Evolutionary conservation across 2,329 filamentous ascomycete species (phyloP).

Genomic region (Sclerotinia subarctica): DNA sequence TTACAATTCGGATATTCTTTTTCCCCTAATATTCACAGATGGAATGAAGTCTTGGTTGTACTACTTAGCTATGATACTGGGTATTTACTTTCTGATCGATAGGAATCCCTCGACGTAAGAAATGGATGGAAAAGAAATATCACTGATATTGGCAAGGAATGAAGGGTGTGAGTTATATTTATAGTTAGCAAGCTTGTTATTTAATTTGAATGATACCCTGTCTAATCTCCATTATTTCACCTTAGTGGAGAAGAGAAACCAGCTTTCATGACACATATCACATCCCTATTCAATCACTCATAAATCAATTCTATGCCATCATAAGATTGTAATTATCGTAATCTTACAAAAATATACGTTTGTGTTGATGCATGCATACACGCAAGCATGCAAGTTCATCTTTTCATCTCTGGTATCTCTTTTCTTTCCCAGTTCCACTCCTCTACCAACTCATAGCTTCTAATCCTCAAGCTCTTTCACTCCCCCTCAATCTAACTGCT

Average conservation of each 20-base stretch:
- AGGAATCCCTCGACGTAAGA: neutral
- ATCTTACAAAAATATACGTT: constrained; percentile 14
- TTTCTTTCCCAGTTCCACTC: no score
- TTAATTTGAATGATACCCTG: constrained; percentile 7
- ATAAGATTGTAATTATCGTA: constrained; percentile 1
- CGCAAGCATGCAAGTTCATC: constrained; percentile 4
- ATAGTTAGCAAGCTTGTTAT: neutral
- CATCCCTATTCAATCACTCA: neutral
- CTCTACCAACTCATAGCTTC: no score
- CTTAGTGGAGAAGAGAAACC: neutral
- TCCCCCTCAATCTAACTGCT: constrained; percentile 87
- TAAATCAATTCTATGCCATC: neutral
- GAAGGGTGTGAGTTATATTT: neutral
- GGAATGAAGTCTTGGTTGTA: neutral
- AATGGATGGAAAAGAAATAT: neutral
- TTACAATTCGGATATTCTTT: neutral
- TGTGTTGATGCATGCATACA: neutral
- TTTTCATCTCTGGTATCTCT: constrained; percentile 10
- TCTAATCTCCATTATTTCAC: neutral
- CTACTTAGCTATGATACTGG: neutral
- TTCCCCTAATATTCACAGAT: neutral
- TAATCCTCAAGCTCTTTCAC: constrained; percentile 65
- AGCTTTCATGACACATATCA: neutral
- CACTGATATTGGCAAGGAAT: neutral
- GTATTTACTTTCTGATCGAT: neutral